Evolutionary conservation across 208 protist genomes (phyloP).

Genomic region (Acanthamoeba culbertsoni): DNA sequence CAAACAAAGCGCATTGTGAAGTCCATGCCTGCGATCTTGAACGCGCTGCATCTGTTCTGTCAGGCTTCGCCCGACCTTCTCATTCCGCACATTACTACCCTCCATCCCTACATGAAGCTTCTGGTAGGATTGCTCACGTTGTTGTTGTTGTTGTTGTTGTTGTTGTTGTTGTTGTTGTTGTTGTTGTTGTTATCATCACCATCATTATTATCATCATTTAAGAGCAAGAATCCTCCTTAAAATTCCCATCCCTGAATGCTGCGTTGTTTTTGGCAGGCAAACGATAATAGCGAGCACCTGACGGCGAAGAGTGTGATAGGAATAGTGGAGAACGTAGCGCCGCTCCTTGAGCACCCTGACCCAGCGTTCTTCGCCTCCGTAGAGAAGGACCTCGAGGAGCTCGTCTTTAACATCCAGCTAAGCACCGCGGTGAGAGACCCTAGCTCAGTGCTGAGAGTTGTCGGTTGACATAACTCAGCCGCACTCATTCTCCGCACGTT

Average conservation of each 20-base stretch:
- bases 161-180: no score
- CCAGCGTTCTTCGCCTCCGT: background rate
- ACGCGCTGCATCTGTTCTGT: constrained; percentile 22
- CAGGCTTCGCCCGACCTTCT: constrained; percentile 33
- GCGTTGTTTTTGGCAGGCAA: no score
- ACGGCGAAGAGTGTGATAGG: background rate
- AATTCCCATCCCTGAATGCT: no score
- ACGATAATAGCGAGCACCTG: constrained; percentile 35
- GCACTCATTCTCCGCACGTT: background rate
- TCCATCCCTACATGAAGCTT: constrained; percentile 57
- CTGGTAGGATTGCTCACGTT: background rate
- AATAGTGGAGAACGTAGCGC: constrained; percentile 35
- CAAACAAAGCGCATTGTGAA: background rate
- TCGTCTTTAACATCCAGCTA: constrained; percentile 29
- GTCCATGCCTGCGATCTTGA: constrained; percentile 19
- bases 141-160: no score
- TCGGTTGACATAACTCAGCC: background rate
- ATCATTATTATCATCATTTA: no score
- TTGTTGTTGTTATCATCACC: no score
- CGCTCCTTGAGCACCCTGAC: constrained; percentile 13
- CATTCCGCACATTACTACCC: constrained; percentile 25
- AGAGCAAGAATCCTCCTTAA: no score
- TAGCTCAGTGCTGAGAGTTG: no score
- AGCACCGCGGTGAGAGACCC: background rate
- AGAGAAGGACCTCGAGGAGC: constrained; percentile 28